Evolutionary conservation across 73 alveolate species (phyloP), one percentile per base, ranked within the genome.

Genomic region (Paramecium biaurelia): DNA sequence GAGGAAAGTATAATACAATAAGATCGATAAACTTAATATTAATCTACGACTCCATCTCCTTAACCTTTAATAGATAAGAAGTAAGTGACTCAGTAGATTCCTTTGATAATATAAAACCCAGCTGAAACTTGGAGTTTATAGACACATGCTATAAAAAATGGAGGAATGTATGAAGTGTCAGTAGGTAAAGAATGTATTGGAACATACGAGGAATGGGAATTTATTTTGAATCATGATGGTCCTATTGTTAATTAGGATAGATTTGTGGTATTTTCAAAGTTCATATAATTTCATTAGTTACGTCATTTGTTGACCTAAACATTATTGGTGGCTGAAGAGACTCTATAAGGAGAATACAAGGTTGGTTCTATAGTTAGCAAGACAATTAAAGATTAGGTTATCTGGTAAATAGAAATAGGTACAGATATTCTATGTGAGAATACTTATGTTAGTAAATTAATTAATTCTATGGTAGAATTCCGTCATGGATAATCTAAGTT

Each of bases 141-240:
- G 45, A 14, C 84, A 63, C 84, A 63, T 63, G 28, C 10, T 3
- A 63, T 63, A 12, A 63, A 63, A 32, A 11, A 30, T 10, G 84
- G 84, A 63, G 84, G 84, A 14, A 26, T 63, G 45, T 63, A 63
- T 63, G 84, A 63, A 26, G 84, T 63, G 26, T 63, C 84, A 63
- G 84, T 63, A 5, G 84, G 84, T 11, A 30, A 11, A 49, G 84
- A 63, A 63, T 14, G 45, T 10, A 63, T 63, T 4, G 84, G 23
- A 2, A 30, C 2, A 12, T 63, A 63, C 26, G 84, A 63, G 12
- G 84, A 63, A 63, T 63, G 84, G 84, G 26, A 26, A 32, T 26
- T 63, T 1, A 63, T 63, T 23, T 24, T 32, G 3, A 32, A 26
- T 63, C 84, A 63, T 32, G 84, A 63, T 26, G 84, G 84, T 26